Evolutionary conservation across 2,329 filamentous ascomycete genomes (phyloP), one percentile per base, ranked within the genome.

Genomic region (Lachnellula occidentalis): DNA sequence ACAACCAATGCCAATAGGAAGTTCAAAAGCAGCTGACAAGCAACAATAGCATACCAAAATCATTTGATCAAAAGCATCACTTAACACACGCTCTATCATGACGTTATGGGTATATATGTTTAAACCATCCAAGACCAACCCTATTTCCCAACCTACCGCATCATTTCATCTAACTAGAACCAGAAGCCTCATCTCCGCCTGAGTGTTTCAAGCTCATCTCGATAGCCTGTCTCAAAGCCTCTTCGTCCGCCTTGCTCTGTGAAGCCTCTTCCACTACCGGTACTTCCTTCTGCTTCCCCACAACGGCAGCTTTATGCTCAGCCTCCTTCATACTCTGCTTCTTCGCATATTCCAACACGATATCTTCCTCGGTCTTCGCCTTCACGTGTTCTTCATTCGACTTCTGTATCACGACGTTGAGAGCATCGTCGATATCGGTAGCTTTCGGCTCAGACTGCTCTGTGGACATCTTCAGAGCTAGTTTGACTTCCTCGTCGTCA

Each of bases 341-440:
- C 76, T 86, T 88, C 41, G 90, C 78, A 69, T 89, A 90, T 64
- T 90, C 86, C 67, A 92, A 69, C 8, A 91, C 81, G 55, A 87
- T 82, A 53, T 90, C 81, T 66, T 92, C 87, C 65, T 91, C 87
- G 0, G 77, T 80, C 64, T 71, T 76, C 51, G 73, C 68, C 37
- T 67, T 71, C 47, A 70, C 68, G n/a, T 45, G 45, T 2, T 78
- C 70, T 34, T 75, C 69, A 22, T 62, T 65, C 6, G 60, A 62
- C 49, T 57, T 56, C 34, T 62, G 45, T 11, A 68, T 55, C 1
- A 61, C 64, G 7, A 58, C 55, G 19, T 61, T 61, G 4, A 66
- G 34, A 24, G 62, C 60, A 24, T 67, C 60, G 43, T 68, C 59
- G 5, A 52, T 53, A 47, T 58, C 58, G 5, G 53, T 50, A 17